Conservation (phyloP, 345 rosid species). For the Melaleuca quinquenervia region DNA sequence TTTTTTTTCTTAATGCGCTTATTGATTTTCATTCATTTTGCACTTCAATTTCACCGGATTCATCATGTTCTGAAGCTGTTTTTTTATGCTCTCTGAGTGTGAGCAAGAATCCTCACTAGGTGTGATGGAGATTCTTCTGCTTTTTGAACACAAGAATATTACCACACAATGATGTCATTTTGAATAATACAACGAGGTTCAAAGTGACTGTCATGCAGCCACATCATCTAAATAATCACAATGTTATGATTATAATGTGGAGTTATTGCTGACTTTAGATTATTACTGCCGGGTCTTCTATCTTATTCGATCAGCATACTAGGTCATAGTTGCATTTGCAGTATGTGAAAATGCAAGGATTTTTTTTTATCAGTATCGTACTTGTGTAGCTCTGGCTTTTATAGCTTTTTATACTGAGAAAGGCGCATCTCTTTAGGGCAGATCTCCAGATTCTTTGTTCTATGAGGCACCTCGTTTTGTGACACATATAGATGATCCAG, state of each 20-base stretch:
- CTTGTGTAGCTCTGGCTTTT: not conserved
- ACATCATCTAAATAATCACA: not conserved
- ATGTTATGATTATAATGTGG: not conserved
- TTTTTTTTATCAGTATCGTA: not conserved
- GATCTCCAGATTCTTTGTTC: slow-evolving; percentile 68
- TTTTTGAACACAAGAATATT: not conserved
- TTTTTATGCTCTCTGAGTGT: not conserved
- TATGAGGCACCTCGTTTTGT: slow-evolving; percentile 83
- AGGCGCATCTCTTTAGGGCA: slow-evolving; percentile 5
- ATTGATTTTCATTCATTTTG: not conserved
- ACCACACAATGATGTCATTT: not conserved
- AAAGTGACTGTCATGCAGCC: not conserved
- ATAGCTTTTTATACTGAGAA: not conserved
- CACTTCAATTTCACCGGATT: not conserved
- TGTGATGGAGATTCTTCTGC: not conserved
- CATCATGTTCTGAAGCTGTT: not conserved
- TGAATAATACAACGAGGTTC: not conserved
- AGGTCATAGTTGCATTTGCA: not conserved
- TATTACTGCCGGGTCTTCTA: not conserved
- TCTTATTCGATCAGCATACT: not conserved
- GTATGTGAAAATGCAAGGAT: not conserved
- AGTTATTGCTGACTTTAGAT: not conserved
- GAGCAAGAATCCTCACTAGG: not conserved
- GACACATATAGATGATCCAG: slow-evolving; percentile 86
- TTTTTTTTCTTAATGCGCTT: not conserved